Base-by-base conservation (phyloP, 371 early-diverging fungal species). In the Mortierella sp. region DNA sequence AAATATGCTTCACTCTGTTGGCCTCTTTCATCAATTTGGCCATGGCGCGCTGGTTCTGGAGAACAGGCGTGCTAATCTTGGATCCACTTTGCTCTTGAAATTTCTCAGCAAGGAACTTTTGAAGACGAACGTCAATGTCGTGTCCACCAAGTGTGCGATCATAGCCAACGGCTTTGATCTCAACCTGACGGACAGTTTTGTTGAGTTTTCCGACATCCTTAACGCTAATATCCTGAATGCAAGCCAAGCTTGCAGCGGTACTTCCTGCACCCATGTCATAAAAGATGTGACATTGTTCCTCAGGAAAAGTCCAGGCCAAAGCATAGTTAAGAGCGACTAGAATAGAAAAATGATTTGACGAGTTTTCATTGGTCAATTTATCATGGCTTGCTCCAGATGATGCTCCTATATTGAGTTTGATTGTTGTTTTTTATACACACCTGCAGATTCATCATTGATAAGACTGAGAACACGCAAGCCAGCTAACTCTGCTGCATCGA, bases 211-310 rank as follows among this genome's bases (percentile, higher is more conserved):
- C 87, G 2, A 80, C 76, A 61, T 93, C 90, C 84, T 91, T 91
- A 43, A 87, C 83, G 36, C 86, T 86, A 15, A 85, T 77, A 19
- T 88, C 87, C n/a, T 92, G 87, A 84, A 98, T 97, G 15, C 88
- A 87, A 3, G 94, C 95, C 38, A 99, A 87, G 5, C 96, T 93
- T 10, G 95, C 98, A 10, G 90, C 92, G 2, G 98, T 97, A 70
- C 93, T 95, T 10, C 97, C 96, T 16, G 98, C 97, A 5, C 99
- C 99, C 95, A 97, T 95, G 86, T 98, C 98, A 81, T 94, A 97
- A 81, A 98, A 96, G 64, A 98, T 84, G 78, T 97, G 96, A 76
- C 92, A 88, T 74, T 97, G 94, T 41, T 88, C 88, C 53, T 85
- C 79, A 8, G 87, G 85, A 76, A 97, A 94, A 10, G 87, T 86